These are phyloP conservation scores for Chrysoporthe puriensis DNA, from an alignment of 2,329 filamentous ascomycete species.

Conservation along the genomic window DNA sequence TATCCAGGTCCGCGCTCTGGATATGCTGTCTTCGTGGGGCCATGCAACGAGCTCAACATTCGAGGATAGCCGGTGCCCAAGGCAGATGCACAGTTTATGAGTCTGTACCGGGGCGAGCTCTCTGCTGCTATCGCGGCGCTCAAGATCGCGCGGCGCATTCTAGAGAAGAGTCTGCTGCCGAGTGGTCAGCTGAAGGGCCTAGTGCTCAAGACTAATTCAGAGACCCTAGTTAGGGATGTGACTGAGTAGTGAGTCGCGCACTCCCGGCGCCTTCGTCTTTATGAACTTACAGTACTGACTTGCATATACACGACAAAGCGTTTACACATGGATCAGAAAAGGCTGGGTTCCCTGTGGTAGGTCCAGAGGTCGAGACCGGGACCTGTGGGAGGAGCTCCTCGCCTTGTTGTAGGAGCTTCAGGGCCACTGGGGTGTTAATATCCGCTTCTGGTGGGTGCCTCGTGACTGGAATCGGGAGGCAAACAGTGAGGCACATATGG, in stretches of 20 bases:
- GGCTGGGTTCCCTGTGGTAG: constrained; percentile 10
- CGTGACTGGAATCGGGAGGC: not conserved
- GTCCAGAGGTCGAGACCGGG: constrained; percentile 8
- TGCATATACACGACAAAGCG: not conserved
- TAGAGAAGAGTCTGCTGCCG: not conserved
- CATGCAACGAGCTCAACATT: constrained; percentile 10
- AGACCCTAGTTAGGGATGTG: not conserved
- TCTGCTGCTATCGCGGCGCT: not conserved
- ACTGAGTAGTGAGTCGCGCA: not conserved
- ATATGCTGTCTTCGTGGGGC: constrained; percentile 17
- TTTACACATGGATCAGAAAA: not conserved
- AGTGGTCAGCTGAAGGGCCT: no score
- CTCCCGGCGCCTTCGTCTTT: no score
- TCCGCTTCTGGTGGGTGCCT: constrained; percentile 21
- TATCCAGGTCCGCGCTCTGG: constrained; percentile 17
- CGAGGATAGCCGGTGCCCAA: not conserved
- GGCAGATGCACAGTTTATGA: not conserved
- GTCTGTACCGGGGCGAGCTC: not conserved
- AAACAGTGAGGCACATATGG: not conserved
- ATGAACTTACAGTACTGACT: not conserved
- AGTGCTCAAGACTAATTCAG: constrained; percentile 1
- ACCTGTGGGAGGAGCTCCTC: constrained; percentile 5
- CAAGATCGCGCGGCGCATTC: not conserved
- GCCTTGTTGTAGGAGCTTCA: not conserved
- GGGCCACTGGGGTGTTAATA: constrained; percentile 1